Evolutionary conservation across 2,329 filamentous ascomycete genomes (phyloP).

Genomic region (Trichoderma atroviride): DNA sequence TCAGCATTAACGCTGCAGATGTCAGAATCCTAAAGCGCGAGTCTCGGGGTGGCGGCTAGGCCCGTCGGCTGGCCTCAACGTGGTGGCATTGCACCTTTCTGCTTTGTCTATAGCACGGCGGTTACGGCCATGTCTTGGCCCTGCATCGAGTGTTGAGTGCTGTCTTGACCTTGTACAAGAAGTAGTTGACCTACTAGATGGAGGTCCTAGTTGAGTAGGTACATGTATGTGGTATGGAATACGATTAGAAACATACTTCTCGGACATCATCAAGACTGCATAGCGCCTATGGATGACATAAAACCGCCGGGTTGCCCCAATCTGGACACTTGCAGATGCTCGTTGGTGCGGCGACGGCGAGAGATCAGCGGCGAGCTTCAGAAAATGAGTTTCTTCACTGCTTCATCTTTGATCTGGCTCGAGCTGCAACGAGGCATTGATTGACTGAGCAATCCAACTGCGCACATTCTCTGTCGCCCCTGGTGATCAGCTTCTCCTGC

Average conservation of each 20-base stretch:
- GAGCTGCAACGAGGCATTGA: background rate
- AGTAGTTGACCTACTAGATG: background rate
- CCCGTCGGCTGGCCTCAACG: background rate
- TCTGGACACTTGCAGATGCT: background rate
- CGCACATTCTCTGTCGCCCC: background rate
- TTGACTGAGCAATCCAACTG: background rate
- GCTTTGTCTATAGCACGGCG: background rate
- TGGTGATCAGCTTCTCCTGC: constrained; percentile 23
- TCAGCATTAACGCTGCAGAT: constrained; percentile 1
- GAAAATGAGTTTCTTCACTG: background rate
- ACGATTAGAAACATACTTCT: no score
- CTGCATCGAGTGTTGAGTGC: background rate
- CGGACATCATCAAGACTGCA: background rate
- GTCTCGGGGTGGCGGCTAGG: background rate
- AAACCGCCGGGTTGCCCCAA: background rate
- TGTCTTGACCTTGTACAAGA: background rate
- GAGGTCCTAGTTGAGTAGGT: background rate
- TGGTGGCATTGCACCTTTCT: background rate
- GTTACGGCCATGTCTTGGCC: background rate
- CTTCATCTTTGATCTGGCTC: background rate
- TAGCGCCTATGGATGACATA: background rate
- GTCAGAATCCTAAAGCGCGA: constrained; percentile 6
- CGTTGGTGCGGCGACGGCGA: background rate
- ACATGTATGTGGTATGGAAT: no score
- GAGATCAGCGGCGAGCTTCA: background rate